Evolutionary conservation across 306 rosid species (phyloP).

Genomic region (Dicorynia guianensis): DNA sequence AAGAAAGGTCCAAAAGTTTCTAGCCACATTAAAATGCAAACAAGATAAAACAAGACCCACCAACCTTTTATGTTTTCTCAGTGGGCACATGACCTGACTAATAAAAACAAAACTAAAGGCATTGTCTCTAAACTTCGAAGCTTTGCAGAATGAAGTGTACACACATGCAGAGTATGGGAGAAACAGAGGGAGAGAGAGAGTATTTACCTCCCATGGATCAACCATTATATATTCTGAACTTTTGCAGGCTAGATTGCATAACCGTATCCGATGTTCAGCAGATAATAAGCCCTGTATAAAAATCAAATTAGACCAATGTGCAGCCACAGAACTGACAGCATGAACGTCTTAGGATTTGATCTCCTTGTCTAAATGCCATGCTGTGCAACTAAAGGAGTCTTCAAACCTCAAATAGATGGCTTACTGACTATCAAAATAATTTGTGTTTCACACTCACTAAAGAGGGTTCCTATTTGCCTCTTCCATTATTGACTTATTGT

Average conservation of each 20-base stretch:
- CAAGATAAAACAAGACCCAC: conserved; percentile 23
- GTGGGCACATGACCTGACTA: conserved; percentile 8
- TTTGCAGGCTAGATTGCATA: conserved; percentile 76
- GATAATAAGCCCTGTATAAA: conserved; percentile 70
- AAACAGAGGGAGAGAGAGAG: background rate
- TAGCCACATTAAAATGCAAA: conserved; percentile 26
- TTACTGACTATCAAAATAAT: conserved; percentile 5
- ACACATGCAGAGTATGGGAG: background rate
- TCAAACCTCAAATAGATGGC: conserved; percentile 18
- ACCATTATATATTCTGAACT: conserved; percentile 87
- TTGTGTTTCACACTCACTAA: conserved; percentile 15
- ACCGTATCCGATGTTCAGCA: conserved; percentile 71
- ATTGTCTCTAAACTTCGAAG: conserved; percentile 15
- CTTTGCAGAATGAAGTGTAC: conserved; percentile 8
- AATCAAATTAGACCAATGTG: conserved; percentile 29
- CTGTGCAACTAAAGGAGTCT: background rate
- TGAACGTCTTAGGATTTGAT: conserved; percentile 3
- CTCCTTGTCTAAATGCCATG: conserved; percentile 7
- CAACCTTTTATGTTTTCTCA: background rate
- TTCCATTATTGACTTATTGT: conserved; percentile 11
- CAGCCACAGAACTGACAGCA: conserved; percentile 28
- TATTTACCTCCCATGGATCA: conserved; percentile 93
- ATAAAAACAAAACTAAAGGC: background rate
- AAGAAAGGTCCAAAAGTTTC: conserved; percentile 28
- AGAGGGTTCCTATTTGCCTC: background rate